Percentiles rank a stretch among this genome's conserved stretches.
These are phyloP conservation scores for Asterochloris erici DNA, from an alignment of 139 green algal genomes.

Conservation along the genomic window DNA sequence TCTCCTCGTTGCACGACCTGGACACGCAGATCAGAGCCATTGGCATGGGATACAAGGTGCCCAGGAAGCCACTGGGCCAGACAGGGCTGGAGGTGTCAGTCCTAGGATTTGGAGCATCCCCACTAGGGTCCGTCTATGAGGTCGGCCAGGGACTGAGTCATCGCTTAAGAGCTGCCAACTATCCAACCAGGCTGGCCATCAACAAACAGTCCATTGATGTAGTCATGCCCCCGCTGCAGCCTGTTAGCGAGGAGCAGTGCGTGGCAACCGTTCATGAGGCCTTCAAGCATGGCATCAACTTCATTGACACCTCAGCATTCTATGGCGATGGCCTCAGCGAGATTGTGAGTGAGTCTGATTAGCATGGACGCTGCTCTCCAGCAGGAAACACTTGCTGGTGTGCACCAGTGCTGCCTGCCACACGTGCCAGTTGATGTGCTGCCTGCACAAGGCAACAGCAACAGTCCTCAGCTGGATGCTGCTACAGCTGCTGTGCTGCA, in stretches of 20 bases:
- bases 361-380: not conserved
- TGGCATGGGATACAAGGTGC: slow-evolving; percentile 34
- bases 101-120: slow-evolving; percentile 89
- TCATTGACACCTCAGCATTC: slow-evolving; percentile 95
- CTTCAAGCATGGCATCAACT: slow-evolving; percentile 86
- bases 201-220: not conserved
- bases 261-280: slow-evolving; percentile 75
- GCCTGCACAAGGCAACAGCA: no score
- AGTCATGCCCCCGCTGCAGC: slow-evolving; percentile 26
- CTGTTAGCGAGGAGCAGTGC: slow-evolving; percentile 62
- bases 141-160: slow-evolving; percentile 15
- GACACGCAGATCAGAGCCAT: no score
- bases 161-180: not conserved
- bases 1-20: no score
- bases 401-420: no score
- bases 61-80: slow-evolving; percentile 61
- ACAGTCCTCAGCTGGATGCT: no score
- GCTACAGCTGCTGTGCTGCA: no score
- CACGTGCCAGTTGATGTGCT: no score
- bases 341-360: slow-evolving; percentile 39
- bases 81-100: slow-evolving; percentile 87
- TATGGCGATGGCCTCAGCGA: slow-evolving; percentile 86
- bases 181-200: not conserved
- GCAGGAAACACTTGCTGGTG: no score
- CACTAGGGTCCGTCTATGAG: slow-evolving; percentile 84